phyloP scores from a whole-genome alignment of 2,329 filamentous ascomycete genomes.

The Trichoderma hamatum region DNA sequence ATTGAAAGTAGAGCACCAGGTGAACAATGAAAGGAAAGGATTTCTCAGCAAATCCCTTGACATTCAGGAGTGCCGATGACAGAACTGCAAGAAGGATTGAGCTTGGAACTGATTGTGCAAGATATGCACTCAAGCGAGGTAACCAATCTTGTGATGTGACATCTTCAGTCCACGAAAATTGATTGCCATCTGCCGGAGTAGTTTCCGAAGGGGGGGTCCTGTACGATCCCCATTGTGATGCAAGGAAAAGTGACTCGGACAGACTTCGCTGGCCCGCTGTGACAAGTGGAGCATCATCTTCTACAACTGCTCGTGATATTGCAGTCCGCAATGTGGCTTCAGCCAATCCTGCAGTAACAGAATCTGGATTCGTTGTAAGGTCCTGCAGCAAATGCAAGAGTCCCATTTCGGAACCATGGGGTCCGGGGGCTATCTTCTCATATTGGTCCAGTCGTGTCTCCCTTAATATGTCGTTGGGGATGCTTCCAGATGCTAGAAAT shows the following conservation, averaged over 20 bases:
- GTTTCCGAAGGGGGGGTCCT: conserved; percentile 58
- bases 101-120: conserved; percentile 61
- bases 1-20: conserved; percentile 71
- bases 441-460: conserved; percentile 61
- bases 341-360: conserved; percentile 59
- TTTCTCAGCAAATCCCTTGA: conserved; percentile 71
- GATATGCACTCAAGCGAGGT: conserved; percentile 59
- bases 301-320: conserved; percentile 55
- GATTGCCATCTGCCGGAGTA: conserved; percentile 28
- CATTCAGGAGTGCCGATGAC: conserved; percentile 63
- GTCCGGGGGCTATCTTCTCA: conserved; percentile 49
- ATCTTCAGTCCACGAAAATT: conserved; percentile 39
- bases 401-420: conserved; percentile 63
- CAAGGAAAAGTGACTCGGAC: conserved; percentile 53
- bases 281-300: conserved; percentile 52
- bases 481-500: conserved; percentile 74
- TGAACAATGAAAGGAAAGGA: conserved; percentile 86
- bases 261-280: conserved; percentile 57
- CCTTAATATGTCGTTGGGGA: conserved; percentile 61
- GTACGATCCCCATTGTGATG: conserved; percentile 62
- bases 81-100: conserved; percentile 73
- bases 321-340: conserved; percentile 62
- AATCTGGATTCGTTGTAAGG: conserved; percentile 61
- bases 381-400: conserved; percentile 65
- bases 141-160: conserved; percentile 61